A percentile compares a stretch with the other conserved stretches of the same genome.
Evolutionary conservation across 2,329 filamentous ascomycete species (phyloP).

Genomic region (Fusarium cicatricum): DNA sequence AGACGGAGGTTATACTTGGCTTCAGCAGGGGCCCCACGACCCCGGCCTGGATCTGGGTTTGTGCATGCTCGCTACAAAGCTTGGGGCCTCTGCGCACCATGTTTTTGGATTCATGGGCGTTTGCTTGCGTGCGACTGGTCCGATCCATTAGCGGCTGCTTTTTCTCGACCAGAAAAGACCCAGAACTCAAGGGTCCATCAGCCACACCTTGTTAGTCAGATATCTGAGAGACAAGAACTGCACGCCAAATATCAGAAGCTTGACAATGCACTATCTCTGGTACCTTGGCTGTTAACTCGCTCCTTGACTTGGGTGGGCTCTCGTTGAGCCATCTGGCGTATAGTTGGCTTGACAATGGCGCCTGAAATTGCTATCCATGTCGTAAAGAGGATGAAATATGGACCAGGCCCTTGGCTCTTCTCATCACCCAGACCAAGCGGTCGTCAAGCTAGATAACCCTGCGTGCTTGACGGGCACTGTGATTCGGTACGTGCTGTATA

Average conservation of each 20-base stretch:
- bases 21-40: neutral
- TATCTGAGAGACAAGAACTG: neutral
- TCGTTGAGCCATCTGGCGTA: neutral
- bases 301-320: neutral
- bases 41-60: slow-evolving; percentile 1
- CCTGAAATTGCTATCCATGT: neutral
- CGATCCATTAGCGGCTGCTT: neutral
- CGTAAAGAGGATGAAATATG: slow-evolving; percentile 1
- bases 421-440: neutral
- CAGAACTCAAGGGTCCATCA: slow-evolving; percentile 5
- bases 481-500: slow-evolving; percentile 5
- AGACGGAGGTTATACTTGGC: slow-evolving; percentile 1
- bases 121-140: slow-evolving; percentile 22
- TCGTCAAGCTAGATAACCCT: neutral
- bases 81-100: neutral
- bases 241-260: slow-evolving; percentile 5
- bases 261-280: neutral
- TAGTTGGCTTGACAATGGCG: neutral
- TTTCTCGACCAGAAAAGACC: neutral
- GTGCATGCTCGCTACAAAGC: neutral
- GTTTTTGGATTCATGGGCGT: slow-evolving; percentile 20
- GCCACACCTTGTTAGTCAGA: neutral
- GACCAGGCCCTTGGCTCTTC: neutral
- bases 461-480: neutral
- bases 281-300: neutral